These are phyloP conservation scores for Coccomyxa sp. DNA, from an alignment of 139 green algal genomes.

Conservation along the genomic window DNA sequence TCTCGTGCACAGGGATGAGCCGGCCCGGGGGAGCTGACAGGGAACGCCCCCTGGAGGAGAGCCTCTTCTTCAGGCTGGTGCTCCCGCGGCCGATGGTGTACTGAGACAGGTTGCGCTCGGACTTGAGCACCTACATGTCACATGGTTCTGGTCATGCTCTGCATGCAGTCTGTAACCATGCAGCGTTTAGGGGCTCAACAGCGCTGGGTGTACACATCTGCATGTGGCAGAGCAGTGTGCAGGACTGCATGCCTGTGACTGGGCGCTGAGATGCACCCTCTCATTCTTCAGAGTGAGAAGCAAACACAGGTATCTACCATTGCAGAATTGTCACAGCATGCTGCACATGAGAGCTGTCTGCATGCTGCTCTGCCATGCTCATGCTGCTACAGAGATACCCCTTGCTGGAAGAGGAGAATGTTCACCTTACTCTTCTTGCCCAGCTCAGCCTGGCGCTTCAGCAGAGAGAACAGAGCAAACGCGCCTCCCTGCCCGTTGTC, in stretches of 20 bases:
- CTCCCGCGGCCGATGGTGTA: neutral
- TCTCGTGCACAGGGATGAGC: neutral
- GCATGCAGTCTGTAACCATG: too few relatives aligned
- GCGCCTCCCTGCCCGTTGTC: slow-evolving; percentile 73
- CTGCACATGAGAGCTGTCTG: too few relatives aligned
- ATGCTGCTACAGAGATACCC: neutral
- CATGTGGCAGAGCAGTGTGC: too few relatives aligned
- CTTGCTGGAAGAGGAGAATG: neutral
- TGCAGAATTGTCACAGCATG: neutral
- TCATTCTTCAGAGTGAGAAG: too few relatives aligned
- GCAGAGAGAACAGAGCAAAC: slow-evolving; percentile 68
- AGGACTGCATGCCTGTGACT: too few relatives aligned
- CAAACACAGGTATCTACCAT: too few relatives aligned
- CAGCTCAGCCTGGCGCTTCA: slow-evolving; percentile 28
- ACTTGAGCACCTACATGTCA: neutral
- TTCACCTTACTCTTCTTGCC: neutral
- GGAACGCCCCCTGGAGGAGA: neutral
- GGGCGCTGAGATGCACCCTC: too few relatives aligned
- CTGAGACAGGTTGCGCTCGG: slow-evolving; percentile 1
- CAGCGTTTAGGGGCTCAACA: too few relatives aligned
- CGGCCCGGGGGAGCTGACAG: neutral
- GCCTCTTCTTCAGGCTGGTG: slow-evolving; percentile 17
- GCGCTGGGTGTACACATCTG: too few relatives aligned
- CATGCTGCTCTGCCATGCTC: too few relatives aligned
- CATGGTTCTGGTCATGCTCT: too few relatives aligned